Evolutionary conservation across 371 early-diverging fungal species (phyloP).

Genomic region (Apophysomyces trapeziformis): DNA sequence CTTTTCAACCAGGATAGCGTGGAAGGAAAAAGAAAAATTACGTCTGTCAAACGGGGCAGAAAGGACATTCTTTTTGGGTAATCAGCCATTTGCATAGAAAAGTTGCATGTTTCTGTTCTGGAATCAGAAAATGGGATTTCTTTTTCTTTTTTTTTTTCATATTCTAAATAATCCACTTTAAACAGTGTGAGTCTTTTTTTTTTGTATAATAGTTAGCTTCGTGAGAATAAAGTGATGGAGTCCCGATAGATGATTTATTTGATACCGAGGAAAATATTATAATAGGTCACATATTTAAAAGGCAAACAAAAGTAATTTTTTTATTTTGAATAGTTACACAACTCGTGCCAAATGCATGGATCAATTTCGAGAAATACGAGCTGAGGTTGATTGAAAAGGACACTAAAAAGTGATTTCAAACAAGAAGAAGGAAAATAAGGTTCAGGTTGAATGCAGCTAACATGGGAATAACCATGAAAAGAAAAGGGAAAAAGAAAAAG

Average conservation of each 20-base stretch:
- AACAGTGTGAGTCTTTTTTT: no score
- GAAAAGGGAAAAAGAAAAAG: conserved; percentile 7
- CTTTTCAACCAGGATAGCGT: conserved; percentile 1
- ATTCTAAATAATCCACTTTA: not conserved
- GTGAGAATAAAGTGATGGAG: conserved; percentile 4
- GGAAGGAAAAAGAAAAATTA: not conserved
- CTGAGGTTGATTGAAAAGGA: conserved; percentile 7
- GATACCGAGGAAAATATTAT: conserved; percentile 3
- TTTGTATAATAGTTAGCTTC: not conserved
- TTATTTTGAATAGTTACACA: conserved; percentile 8
- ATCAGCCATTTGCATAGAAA: conserved; percentile 7
- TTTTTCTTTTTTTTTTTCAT: not conserved
- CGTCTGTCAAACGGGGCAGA: not conserved
- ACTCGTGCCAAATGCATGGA: conserved; percentile 12
- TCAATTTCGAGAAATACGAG: conserved; percentile 12
- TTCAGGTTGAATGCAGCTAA: conserved; percentile 6
- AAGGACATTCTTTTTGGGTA: not conserved
- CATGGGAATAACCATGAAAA: conserved; percentile 9
- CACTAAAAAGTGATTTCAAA: conserved; percentile 8
- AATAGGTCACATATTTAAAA: conserved; percentile 3
- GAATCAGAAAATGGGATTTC: not conserved
- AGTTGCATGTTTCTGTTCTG: conserved; percentile 3
- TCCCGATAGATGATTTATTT: not conserved
- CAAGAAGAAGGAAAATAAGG: conserved; percentile 10
- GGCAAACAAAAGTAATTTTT: no score